Evolutionary conservation across 495 filamentous ascomycete species (phyloP).

Genomic region (Trichoderma virens): DNA sequence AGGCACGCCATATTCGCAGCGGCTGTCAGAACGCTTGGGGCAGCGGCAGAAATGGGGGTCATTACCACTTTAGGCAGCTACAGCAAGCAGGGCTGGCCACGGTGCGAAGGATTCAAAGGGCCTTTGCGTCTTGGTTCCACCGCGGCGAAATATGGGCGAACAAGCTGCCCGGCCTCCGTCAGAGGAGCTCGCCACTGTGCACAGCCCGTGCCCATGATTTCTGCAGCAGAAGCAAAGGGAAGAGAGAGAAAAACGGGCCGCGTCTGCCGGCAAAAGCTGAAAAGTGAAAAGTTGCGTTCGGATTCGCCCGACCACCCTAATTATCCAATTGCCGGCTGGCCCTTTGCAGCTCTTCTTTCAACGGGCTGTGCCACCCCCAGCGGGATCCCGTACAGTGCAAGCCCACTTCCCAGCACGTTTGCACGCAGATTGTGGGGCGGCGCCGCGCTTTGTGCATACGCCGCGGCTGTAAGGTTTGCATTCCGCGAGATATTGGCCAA

Average conservation of each 20-base stretch:
- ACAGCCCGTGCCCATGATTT: too few species aligned
- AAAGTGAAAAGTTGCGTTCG: too few species aligned
- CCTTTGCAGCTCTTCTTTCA: neutral
- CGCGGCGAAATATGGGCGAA: neutral
- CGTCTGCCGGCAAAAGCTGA: too few species aligned
- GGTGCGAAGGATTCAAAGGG: neutral
- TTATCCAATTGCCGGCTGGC: neutral
- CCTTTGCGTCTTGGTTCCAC: neutral
- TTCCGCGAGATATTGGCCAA: too few species aligned
- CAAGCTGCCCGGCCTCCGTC: neutral
- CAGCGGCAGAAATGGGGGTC: neutral
- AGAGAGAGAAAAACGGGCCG: too few species aligned
- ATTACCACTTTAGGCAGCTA: conserved; percentile 7
- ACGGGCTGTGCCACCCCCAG: neutral
- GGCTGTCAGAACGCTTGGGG: conserved; percentile 4
- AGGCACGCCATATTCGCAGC: neutral
- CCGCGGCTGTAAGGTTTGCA: neutral
- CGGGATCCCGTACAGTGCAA: neutral
- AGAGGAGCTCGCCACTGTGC: too few species aligned
- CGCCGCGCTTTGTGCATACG: neutral
- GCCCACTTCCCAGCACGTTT: neutral
- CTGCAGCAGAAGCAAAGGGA: too few species aligned
- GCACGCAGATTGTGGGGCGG: neutral
- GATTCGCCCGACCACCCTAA: too few species aligned
- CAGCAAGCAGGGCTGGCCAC: neutral